Evolutionary conservation across 1,284 basidiomycete species (phyloP), one percentile per base, ranked within the genome.

Genomic region (Xerocomus cyaneibrunnescens): DNA sequence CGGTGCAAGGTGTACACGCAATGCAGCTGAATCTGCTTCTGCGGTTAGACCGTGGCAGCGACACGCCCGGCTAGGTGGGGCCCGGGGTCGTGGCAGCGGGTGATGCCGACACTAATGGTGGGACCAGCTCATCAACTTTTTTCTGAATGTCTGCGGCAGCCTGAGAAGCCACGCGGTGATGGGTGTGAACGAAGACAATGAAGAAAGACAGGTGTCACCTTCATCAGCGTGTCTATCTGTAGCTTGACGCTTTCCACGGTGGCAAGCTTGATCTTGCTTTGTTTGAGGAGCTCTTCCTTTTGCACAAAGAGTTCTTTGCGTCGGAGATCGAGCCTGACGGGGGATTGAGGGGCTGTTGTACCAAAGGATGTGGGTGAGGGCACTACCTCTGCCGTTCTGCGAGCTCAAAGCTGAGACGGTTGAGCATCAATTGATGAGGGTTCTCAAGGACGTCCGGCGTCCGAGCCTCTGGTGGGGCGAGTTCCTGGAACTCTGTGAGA

Each of bases 401-500:
- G 25, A 91, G 81, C 66, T 92, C 89, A 61, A 92, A 92, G 62
- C 81, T 85, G 45, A 92, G 76, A 38, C 88, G 83, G 62, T 85
- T 89, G 56, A 91, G 78, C 85, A 91, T 89, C 32, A 92, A 75
- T 60, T 89, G 84, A 66, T 91, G 89, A 37, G 85, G 78, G 62
- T 88, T 79, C 12, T 76, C 71, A 38, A 87, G 68, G 23, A 84
- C 79, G 5, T 80, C 80, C 17, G 77, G 73, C 28, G 80, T 77
- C 22, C 78, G 81, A 37, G 79, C 82, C 65, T 83, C 87, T 59
- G 78, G 77, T 2, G 87, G 86, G 0, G 89, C 87, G 37, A 84
- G 74, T 41, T 70, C 64, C 58, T 76, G 65, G 60, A 89, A 91
- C 52, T 89, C 81, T 22, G 86, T 78, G 10, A 88, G 60, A 6